phyloP scores from a whole-genome alignment of 2,329 filamentous ascomycete species.

The Aspergillus proliferans region DNA sequence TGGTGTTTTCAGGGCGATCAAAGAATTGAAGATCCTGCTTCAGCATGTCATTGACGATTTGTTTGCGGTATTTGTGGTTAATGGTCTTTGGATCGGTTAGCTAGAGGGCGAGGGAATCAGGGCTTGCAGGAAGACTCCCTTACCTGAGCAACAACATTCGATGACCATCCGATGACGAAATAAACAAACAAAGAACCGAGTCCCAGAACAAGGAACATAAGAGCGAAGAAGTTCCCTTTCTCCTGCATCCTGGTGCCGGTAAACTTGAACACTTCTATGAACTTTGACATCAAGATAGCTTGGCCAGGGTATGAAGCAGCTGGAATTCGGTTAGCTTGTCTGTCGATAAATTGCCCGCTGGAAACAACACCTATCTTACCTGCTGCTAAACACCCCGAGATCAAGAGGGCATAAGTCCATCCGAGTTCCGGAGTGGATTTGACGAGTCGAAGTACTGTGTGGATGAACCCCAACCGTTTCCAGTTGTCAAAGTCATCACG shows the following conservation, averaged over 20 bases:
- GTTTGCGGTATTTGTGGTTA: constrained; percentile 9
- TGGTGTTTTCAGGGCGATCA: constrained; percentile 18
- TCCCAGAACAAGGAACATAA: constrained; percentile 57
- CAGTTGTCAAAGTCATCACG: no score
- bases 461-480: no score
- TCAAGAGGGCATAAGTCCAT: no score
- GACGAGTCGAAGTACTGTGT: no score
- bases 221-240: constrained; percentile 49
- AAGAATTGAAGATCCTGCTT: constrained; percentile 24
- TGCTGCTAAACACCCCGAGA: constrained; percentile 47
- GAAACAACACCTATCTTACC: constrained; percentile 22
- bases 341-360: no score
- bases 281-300: constrained; percentile 56
- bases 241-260: constrained; percentile 38
- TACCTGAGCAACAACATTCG: background rate
- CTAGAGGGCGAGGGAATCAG: no score
- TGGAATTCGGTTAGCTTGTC: no score
- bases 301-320: constrained; percentile 46
- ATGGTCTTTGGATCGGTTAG: no score
- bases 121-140: no score
- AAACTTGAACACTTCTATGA: constrained; percentile 51
- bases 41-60: constrained; percentile 18
- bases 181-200: constrained; percentile 58
- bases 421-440: no score
- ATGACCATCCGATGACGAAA: constrained; percentile 27